Evolutionary conservation across 805 yeast species (phyloP).

Genomic region (Barnettozyma pratensis): DNA sequence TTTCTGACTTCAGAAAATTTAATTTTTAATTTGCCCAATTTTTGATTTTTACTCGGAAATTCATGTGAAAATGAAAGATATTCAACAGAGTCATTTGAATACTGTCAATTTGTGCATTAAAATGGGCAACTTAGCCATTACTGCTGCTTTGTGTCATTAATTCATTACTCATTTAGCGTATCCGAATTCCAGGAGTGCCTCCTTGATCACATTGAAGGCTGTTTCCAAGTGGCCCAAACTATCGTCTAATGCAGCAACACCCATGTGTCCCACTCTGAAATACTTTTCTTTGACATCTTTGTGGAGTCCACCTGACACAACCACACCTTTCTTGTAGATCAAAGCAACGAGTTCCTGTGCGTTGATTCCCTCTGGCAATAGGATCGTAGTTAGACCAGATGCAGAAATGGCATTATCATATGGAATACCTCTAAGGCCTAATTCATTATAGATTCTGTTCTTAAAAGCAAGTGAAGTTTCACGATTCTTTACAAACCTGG

Average conservation of each 20-base stretch:
- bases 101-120: no score
- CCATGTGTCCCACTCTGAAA: slow-evolving; percentile 96
- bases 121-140: no score
- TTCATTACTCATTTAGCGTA: no score
- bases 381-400: slow-evolving; percentile 79
- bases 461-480: slow-evolving; percentile 63
- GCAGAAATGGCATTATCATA: slow-evolving; percentile 56
- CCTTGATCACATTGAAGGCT: background rate
- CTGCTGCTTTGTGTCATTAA: no score
- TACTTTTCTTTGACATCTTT: slow-evolving; percentile 72
- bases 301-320: slow-evolving; percentile 87
- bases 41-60: no score
- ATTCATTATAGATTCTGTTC: slow-evolving; percentile 37
- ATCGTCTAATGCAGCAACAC: slow-evolving; percentile 60
- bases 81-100: no score
- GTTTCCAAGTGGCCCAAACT: slow-evolving; percentile 42
- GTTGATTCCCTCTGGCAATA: slow-evolving; percentile 67
- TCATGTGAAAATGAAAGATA: no score
- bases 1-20: no score
- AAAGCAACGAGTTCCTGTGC: slow-evolving; percentile 55
- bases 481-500: slow-evolving; percentile 58
- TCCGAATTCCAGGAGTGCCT: background rate
- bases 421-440: slow-evolving; percentile 70
- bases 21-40: no score
- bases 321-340: slow-evolving; percentile 59